phyloP scores from a whole-genome alignment of 2,329 filamentous ascomycete species.

The Aspergillus fumigatiaffinis region DNA sequence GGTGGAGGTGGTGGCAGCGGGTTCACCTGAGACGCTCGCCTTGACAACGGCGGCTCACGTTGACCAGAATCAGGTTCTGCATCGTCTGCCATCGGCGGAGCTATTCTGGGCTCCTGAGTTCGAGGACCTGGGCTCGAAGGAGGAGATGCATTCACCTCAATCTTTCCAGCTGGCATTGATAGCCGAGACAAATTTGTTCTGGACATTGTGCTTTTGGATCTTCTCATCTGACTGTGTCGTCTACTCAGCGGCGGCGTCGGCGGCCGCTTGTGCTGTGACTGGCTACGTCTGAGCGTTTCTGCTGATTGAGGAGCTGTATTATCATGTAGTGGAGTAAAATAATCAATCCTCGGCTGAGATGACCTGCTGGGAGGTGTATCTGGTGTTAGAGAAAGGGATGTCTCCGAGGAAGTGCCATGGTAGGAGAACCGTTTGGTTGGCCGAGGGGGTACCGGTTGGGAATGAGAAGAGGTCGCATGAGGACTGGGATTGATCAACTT shows the following conservation, averaged over 20 bases:
- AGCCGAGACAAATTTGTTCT: conserved; percentile 30
- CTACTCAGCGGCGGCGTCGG: conserved; percentile 48
- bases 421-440: conserved; percentile 25
- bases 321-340: conserved; percentile 23
- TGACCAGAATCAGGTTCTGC: conserved; percentile 1
- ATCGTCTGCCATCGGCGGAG: conserved; percentile 12
- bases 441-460: conserved; percentile 20
- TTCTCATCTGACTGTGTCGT: conserved; percentile 44
- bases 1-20: conserved; percentile 43
- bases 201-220: conserved; percentile 32
- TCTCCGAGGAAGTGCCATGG: conserved; percentile 21
- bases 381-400: conserved; percentile 13
- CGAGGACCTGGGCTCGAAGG: conserved; percentile 29
- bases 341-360: conserved; percentile 51
- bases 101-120: conserved; percentile 8
- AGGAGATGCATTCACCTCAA: conserved; percentile 36
- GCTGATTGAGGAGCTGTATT: conserved; percentile 11
- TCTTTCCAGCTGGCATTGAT: conserved; percentile 43
- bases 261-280: conserved; percentile 39
- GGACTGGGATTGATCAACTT: conserved; percentile 59
- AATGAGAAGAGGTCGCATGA: conserved; percentile 20
- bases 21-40: conserved; percentile 24
- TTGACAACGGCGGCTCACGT: conserved; percentile 25
- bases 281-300: conserved; percentile 27
- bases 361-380: conserved; percentile 31